Evolutionary conservation across 1,139 yeast genomes (phyloP), one percentile per base, ranked within the genome.

Genomic region (Scheffersomyces parashehatae): DNA sequence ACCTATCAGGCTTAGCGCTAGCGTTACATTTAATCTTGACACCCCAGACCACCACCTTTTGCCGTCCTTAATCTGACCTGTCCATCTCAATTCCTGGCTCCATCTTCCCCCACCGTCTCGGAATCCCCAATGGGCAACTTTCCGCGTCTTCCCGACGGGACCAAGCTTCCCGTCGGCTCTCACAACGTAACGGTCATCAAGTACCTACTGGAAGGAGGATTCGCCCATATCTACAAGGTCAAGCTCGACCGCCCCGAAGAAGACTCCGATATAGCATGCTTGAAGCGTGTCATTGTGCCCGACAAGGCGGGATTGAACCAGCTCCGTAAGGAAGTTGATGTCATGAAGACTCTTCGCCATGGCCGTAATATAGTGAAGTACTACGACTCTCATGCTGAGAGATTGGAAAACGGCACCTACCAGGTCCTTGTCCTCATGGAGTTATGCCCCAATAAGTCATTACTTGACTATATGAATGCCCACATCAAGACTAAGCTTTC

Each of bases 401-500:
- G 87, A 47, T 67, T 83, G 46, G 70, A 68, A 3, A 63, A 70
- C 36, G 75, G 77, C 3, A 72, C 82, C 2, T 86, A 86, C 54
- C 93, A 87, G 55, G 95, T 87, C 5, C 70, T 85, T 45, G 79
- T 87, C 28, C 65, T 87, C 46, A 86, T 87, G 95, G 95, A 86
- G 56, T 76, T 81, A 53, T 87, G 95, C 54, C 83, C 89, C 5
- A 79, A 83, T 48, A 82, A 82, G 46, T 85, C 89, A 2, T 65
- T 87, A 45, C 73, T 87, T 47, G 91, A 85, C 60, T 85, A 73
- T 52, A 85, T 87, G 93, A 87, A 87, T 59, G 70, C 81, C 11
- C 75, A 85, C 48, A 69, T 87, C 50, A 82, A 81, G 49, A 78
- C 84, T 34, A 83, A 86, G 56, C 64, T 86, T 40, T 64, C 75